Evolutionary conservation across 345 rosid genomes (phyloP).

Genomic region (Litchi chinensis): DNA sequence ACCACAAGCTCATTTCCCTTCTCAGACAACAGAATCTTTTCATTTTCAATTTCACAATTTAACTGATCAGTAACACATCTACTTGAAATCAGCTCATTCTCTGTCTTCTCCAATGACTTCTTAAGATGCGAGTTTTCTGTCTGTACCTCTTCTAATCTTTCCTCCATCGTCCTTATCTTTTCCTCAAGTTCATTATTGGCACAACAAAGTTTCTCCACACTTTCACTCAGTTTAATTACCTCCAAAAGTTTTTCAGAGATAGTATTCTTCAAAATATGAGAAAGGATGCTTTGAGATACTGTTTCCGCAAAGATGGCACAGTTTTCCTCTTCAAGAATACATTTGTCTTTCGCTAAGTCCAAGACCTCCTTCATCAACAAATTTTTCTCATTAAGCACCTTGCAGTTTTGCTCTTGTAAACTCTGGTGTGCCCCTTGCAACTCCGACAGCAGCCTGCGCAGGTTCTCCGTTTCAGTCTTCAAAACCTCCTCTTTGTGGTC

Average conservation of each 20-base stretch:
- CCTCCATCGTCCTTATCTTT: conserved; percentile 48
- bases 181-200: conserved; percentile 56
- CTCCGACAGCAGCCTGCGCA: conserved; percentile 47
- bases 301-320: conserved; percentile 46
- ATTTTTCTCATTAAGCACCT: conserved; percentile 49
- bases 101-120: conserved; percentile 38
- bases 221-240: conserved; percentile 43
- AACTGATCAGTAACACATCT: conserved; percentile 46
- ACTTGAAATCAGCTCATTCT: conserved; percentile 43
- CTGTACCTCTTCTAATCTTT: conserved; percentile 40
- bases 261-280: conserved; percentile 52
- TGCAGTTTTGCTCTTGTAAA: conserved; percentile 56
- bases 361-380: conserved; percentile 45
- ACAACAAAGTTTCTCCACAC: conserved; percentile 43
- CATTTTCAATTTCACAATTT: conserved; percentile 46
- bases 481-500: conserved; percentile 57
- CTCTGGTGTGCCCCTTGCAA: conserved; percentile 44
- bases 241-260: conserved; percentile 49
- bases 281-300: conserved; percentile 56
- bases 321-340: conserved; percentile 63
- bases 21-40: conserved; percentile 43
- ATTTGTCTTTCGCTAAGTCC: conserved; percentile 50
- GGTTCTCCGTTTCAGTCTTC: conserved; percentile 52
- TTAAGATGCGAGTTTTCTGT: conserved; percentile 42
- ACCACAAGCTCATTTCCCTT: conserved; percentile 50